A percentile compares a stretch with the other conserved stretches of the same genome.
phyloP scores from a whole-genome alignment of 2,329 filamentous ascomycete species.

The Bipolaris sorokiniana region DNA sequence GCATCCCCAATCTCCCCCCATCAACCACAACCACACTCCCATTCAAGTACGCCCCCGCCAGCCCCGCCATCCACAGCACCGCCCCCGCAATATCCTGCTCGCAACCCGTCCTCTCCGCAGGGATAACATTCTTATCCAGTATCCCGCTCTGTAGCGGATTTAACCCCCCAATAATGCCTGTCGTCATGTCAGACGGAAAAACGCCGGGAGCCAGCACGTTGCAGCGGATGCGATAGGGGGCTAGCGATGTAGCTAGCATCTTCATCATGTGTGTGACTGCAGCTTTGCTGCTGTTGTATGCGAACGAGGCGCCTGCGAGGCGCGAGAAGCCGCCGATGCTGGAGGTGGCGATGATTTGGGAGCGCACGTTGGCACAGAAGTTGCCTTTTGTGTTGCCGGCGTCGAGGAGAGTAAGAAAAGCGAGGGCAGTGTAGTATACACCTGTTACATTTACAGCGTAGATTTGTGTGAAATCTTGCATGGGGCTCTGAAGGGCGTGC shows the following conservation, averaged over 20 bases:
- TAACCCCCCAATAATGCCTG: conserved; percentile 14
- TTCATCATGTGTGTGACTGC: conserved; percentile 58
- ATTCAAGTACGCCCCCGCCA: conserved; percentile 70
- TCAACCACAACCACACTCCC: conserved; percentile 68
- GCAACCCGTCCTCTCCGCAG: conserved; percentile 65
- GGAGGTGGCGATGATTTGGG: conserved; percentile 32
- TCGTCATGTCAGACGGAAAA: conserved; percentile 29
- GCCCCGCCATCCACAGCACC: conserved; percentile 68
- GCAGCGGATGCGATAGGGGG: conserved; percentile 53
- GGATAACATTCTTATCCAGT: conserved; percentile 38
- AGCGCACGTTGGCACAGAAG: conserved; percentile 14
- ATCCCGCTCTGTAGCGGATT: conserved; percentile 1
- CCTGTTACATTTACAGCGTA: conserved; percentile 52
- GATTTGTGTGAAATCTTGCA: conserved; percentile 40
- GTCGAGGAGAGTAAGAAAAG: conserved; percentile 53
- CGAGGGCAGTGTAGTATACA: conserved; percentile 51
- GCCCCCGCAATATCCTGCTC: conserved; percentile 69
- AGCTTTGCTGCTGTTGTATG: conserved; percentile 51
- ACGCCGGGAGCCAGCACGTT: conserved; percentile 59
- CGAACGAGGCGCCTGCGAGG: conserved; percentile 15
- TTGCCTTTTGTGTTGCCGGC: conserved; percentile 43
- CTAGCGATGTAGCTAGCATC: conserved; percentile 54
- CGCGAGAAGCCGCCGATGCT: conserved; percentile 15
- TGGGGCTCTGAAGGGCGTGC: conserved; percentile 27
- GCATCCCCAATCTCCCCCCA: conserved; percentile 64